These are phyloP conservation scores for Fusarium nisikadoi DNA, from an alignment of 2,329 filamentous ascomycete species.

Conservation along the genomic window DNA sequence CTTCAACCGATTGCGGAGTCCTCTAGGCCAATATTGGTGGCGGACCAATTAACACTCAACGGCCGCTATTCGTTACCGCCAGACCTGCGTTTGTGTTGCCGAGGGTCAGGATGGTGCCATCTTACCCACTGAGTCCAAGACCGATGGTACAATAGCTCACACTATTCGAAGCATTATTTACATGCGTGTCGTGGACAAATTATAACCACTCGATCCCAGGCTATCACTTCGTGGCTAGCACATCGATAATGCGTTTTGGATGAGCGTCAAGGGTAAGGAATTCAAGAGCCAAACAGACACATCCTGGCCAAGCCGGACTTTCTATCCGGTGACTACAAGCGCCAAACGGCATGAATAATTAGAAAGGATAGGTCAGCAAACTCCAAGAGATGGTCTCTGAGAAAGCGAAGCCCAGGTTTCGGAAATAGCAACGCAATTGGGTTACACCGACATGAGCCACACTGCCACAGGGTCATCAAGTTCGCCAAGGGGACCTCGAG, in stretches of 20 bases:
- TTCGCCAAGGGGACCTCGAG: constrained; percentile 31
- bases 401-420: background rate
- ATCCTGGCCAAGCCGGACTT: constrained; percentile 21
- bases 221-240: constrained; percentile 24
- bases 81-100: background rate
- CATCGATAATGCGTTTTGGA: constrained; percentile 1
- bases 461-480: background rate
- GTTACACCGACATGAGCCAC: constrained; percentile 17
- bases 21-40: constrained; percentile 1
- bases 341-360: constrained; percentile 16
- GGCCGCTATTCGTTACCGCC: constrained; percentile 24
- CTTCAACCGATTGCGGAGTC: constrained; percentile 1
- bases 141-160: background rate
- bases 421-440: constrained; percentile 4
- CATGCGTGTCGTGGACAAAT: constrained; percentile 20
- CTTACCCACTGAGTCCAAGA: background rate
- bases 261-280: constrained; percentile 1
- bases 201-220: constrained; percentile 4
- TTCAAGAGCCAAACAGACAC: constrained; percentile 1
- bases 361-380: constrained; percentile 7
- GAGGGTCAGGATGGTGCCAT: constrained; percentile 5
- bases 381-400: background rate
- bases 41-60: constrained; percentile 20
- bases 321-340: constrained; percentile 14
- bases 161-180: constrained; percentile 1